Evolutionary conservation across 108 stramenopile genomes (phyloP), one percentile per base, ranked within the genome.

Genomic region (Stephanodiscus minutulus): DNA sequence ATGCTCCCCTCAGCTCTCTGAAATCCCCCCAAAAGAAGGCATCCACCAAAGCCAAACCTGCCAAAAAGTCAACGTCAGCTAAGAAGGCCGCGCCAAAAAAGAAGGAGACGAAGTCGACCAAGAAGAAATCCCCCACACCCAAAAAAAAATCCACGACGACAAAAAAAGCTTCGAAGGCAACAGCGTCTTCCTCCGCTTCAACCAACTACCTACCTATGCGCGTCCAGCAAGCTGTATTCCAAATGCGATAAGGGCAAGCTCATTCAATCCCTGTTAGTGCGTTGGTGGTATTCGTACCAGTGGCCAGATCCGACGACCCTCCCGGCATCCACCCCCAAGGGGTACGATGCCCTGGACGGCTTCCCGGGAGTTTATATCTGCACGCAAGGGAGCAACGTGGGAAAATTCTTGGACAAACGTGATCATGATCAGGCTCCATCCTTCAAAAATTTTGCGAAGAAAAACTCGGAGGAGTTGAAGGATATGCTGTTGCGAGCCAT

Each of bases 211-310:
- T 80, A 60, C 39, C 39, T 61, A 17, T 65, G 65, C 29, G 66
- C 82, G 53, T 82, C 82, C 37, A 73, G 56, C 46, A 66, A 74
- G 56, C 66, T 76, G 59, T 60, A 74, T 66, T 31, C 70, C 49
- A 54, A 73, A 39, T 68, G 70, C 36, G 77, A 83, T 33, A 97
- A 98, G 82, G 97, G 97, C 13, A 76, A 86, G 65, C 74, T 98
- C 61, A 86, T 97, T 59, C 94, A 96, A 74, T 74, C 84, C 62
- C 75, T 98, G 17, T 77, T 98, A 22, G 83, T 82, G 63, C 89
- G 97, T 54, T 98, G 97, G 97, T 98, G 97, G 97, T 97, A 98
- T 69, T 93, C 95, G 29, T 90, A 96, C 52, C 54, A 85, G 56
- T 97, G 96, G 96, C 96, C 94, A 17, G 82, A 80, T 77, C 82